A percentile compares a stretch with the other conserved stretches of the same genome.
phyloP scores from a whole-genome alignment of 495 filamentous ascomycete genomes.

The Penicillium parvum region DNA sequence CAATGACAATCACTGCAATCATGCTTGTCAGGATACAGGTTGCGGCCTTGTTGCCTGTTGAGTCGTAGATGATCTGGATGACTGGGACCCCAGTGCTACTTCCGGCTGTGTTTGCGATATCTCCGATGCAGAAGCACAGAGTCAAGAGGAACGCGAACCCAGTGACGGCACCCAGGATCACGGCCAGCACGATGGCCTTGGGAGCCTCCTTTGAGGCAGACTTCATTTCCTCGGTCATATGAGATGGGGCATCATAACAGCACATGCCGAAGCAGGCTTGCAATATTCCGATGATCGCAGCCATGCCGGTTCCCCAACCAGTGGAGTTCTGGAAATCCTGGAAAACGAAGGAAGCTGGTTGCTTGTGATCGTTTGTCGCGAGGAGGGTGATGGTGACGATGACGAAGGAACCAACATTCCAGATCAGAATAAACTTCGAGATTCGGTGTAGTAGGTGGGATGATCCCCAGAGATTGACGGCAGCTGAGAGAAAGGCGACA shows the following conservation, averaged over 20 bases:
- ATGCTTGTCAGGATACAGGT: conserved; percentile 37
- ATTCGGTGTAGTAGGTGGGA: conserved; percentile 50
- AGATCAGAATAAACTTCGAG: conserved; percentile 46
- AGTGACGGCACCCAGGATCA: conserved; percentile 47
- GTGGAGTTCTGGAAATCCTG: conserved; percentile 53
- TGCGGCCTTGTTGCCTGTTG: conserved; percentile 38
- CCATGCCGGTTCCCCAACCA: conserved; percentile 48
- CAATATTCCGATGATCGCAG: conserved; percentile 51
- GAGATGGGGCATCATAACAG: conserved; percentile 44
- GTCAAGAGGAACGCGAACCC: conserved; percentile 47
- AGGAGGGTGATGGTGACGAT: conserved; percentile 48
- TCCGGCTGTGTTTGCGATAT: conserved; percentile 34
- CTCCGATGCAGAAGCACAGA: conserved; percentile 49
- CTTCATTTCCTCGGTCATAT: conserved; percentile 51
- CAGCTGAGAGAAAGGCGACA: conserved; percentile 38
- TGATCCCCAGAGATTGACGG: conserved; percentile 49
- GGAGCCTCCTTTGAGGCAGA: conserved; percentile 49
- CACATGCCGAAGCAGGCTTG: conserved; percentile 57
- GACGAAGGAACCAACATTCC: conserved; percentile 53
- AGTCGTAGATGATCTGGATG: conserved; percentile 48
- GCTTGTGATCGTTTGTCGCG: conserved; percentile 52
- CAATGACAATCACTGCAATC: conserved; percentile 39
- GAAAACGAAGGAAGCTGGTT: conserved; percentile 54
- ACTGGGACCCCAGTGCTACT: conserved; percentile 45
- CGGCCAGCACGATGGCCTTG: conserved; percentile 51